Conservation (phyloP, 129 eudicot species). For the Helianthus tuberosus region DNA sequence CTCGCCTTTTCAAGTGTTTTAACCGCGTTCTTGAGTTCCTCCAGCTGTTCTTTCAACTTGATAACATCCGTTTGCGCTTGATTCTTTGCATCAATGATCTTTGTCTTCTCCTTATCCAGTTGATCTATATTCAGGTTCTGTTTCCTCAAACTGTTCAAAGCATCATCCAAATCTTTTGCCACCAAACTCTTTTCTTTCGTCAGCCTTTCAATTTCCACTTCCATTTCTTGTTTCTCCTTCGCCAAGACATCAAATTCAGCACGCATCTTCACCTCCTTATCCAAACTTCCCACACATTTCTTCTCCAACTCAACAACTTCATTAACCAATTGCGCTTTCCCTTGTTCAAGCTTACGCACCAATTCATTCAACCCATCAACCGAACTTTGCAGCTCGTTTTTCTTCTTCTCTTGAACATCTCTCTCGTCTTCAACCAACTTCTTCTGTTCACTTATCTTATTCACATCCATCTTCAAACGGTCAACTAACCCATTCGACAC, state of each 20-base stretch:
- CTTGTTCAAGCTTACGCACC: constrained; percentile 44
- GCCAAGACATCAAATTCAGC: constrained; percentile 40
- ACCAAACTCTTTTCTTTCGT: constrained; percentile 42
- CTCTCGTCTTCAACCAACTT: constrained; percentile 46
- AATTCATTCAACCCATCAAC: constrained; percentile 46
- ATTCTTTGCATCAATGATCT: constrained; percentile 43
- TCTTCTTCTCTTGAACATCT: constrained; percentile 33
- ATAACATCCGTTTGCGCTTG: constrained; percentile 35
- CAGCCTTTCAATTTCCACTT: constrained; percentile 25
- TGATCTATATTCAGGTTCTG: constrained; percentile 26
- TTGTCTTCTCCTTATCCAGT: constrained; percentile 38
- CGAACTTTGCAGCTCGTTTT: constrained; percentile 41
- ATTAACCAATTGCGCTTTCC: constrained; percentile 37
- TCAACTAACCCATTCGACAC: constrained; percentile 36
- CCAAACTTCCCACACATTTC: constrained; percentile 37
- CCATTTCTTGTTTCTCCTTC: constrained; percentile 49
- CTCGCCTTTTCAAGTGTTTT: constrained; percentile 33
- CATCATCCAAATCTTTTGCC: constrained; percentile 38
- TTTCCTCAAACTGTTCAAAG: constrained; percentile 38
- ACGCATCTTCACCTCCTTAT: constrained; percentile 40
- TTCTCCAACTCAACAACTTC: constrained; percentile 56
- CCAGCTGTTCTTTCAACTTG: constrained; percentile 39
- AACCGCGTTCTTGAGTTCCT: constrained; percentile 33
- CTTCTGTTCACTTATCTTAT: constrained; percentile 35
- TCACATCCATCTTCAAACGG: constrained; percentile 44